Percentiles rank a stretch among this genome's conserved stretches.
Conservation (phyloP, 78 protist genomes). For the Polysphondylium violaceum region DNA sequence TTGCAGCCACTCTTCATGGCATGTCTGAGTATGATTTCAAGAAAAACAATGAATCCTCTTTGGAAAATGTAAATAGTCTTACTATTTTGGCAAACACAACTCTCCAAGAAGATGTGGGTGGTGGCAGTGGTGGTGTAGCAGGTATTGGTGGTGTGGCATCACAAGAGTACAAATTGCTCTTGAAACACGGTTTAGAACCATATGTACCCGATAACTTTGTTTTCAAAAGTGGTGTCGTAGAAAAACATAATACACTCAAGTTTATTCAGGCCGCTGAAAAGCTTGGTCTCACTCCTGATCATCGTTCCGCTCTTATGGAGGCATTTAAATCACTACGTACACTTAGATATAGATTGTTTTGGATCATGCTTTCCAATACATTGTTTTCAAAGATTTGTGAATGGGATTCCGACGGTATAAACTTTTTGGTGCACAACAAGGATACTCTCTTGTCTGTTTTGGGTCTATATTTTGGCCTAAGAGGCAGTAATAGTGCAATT, state of each 20-base stretch:
- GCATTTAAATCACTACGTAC: conserved; percentile 64
- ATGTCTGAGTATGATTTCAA: conserved; percentile 6
- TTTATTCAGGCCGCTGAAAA: conserved; percentile 65
- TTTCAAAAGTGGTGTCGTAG: conserved; percentile 35
- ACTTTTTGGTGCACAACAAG: conserved; percentile 47
- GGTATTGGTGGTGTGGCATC: neutral
- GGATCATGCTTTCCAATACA: conserved; percentile 60
- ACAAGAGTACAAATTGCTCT: conserved; percentile 23
- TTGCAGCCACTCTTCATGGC: conserved; percentile 53
- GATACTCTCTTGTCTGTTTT: conserved; percentile 11
- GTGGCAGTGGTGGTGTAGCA: neutral
- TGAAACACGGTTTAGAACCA: conserved; percentile 61
- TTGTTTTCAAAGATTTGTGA: conserved; percentile 52
- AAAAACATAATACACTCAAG: conserved; percentile 65
- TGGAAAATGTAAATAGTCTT: neutral
- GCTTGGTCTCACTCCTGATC: conserved; percentile 53
- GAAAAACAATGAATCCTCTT: conserved; percentile 14
- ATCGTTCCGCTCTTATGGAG: conserved; percentile 59
- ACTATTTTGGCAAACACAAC: neutral
- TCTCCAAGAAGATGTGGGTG: neutral
- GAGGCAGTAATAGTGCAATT: conserved; percentile 63
- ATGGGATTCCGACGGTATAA: conserved; percentile 64
- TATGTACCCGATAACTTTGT: conserved; percentile 24
- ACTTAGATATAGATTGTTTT: conserved; percentile 63
- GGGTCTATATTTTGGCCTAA: conserved; percentile 64